A percentile compares a stretch with the other conserved stretches of the same genome.
Evolutionary conservation across 1,139 yeast genomes (phyloP).

Genomic region (Pichia sp.): DNA sequence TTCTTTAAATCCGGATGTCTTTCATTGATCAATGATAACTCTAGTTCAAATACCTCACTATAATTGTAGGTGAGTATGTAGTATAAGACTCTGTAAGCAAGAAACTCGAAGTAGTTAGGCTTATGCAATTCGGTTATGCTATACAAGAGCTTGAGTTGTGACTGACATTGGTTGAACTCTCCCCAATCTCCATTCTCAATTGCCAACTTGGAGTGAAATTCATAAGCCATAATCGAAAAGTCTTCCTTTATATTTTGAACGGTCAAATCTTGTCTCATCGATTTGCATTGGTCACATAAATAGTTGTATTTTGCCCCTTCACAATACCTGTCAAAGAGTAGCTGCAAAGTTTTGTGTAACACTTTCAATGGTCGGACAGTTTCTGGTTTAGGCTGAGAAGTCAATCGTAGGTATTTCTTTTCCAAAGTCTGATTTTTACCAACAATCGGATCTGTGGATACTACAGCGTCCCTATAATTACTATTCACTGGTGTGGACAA

Average conservation of each 20-base stretch:
- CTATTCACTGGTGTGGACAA: slow-evolving; percentile 21
- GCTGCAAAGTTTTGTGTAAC: slow-evolving; percentile 53
- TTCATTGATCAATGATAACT: slow-evolving; percentile 30
- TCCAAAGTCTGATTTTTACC: slow-evolving; percentile 69
- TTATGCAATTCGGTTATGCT: slow-evolving; percentile 32
- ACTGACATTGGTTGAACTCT: slow-evolving; percentile 92
- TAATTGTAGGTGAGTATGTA: slow-evolving; percentile 71
- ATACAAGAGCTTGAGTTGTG: slow-evolving; percentile 66
- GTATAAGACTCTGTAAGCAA: slow-evolving; percentile 73
- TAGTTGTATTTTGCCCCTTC: slow-evolving; percentile 61
- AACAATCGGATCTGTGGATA: slow-evolving; percentile 37
- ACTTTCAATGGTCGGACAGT: slow-evolving; percentile 70
- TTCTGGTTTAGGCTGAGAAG: slow-evolving; percentile 88
- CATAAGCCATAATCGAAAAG: slow-evolving; percentile 77
- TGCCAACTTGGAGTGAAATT: slow-evolving; percentile 83
- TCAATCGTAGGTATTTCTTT: slow-evolving; percentile 73
- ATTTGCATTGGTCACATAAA: slow-evolving; percentile 83
- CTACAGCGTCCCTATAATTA: not conserved
- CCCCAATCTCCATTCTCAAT: slow-evolving; percentile 80
- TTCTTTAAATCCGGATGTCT: slow-evolving; percentile 21
- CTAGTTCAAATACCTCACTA: slow-evolving; percentile 42
- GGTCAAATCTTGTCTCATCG: slow-evolving; percentile 87
- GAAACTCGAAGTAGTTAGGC: slow-evolving; percentile 55
- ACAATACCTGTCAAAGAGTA: slow-evolving; percentile 53
- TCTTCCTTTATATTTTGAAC: slow-evolving; percentile 84